Base-by-base conservation (phyloP, 2,329 filamentous ascomycete genomes). In the Lecanoromycetidae sp. region DNA sequence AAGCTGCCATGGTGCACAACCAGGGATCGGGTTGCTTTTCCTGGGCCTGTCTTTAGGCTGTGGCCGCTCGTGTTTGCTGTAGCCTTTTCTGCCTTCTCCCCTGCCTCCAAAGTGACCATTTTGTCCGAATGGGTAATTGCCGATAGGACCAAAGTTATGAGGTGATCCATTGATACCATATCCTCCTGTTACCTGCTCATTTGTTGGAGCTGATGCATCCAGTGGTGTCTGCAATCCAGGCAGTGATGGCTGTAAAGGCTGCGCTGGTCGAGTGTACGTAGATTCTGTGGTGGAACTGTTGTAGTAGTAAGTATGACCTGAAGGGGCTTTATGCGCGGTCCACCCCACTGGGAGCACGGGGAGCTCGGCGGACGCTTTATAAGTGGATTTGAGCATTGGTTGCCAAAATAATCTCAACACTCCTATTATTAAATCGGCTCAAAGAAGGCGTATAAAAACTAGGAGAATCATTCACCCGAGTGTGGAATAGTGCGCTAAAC, bases 251-350 rank as follows among this genome's bases (percentile, higher is more conserved):
- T 52, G 36, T 4, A 5, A 22, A 15, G 13, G 1, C 29, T 29
- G 60, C 49, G 67, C 66, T n/a, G 88, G 88, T 27, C 86, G 79
- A 32, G 75, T 82, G 63, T 94, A 95, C 35, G 88, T 94, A 1
- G 88, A 94, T 58, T 85, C 76, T 58, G 91, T 87, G 1, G 85
- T 90, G 46, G 75, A 71, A 37, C 79, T 71, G 66, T 94, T 82
- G 69, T 93, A 91, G 66, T 88, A 95, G 68, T 94, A 95, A 23
- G 74, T 74, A 63, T 94, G 87, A 4, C 87, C 87, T 76, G 29
- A 12, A 15, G 87, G 88, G 44, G 88, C 87, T 65, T 81, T 88
- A 67, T 95, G 87, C 64, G 94, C 85, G n/a, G 84, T 86, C 88
- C 88, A 95, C 53, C 86, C 87, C 35, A 80, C 72, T 23, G 80